Evolutionary conservation across 2,329 filamentous ascomycete genomes (phyloP).

Genomic region (Macroventuria anomochaeta): DNA sequence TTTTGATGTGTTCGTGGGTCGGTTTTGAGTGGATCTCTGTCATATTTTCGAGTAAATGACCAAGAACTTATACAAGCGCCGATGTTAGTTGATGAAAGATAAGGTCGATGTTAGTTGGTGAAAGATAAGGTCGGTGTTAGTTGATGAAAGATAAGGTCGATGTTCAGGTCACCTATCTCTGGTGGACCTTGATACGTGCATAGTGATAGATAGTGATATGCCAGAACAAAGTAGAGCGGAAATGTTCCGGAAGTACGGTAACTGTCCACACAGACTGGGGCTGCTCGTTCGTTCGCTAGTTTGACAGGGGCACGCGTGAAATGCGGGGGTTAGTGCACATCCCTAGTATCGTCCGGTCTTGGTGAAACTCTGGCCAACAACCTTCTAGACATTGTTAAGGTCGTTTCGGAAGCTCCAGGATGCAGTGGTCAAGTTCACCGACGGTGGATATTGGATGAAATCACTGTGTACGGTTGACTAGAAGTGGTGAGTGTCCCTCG

Average conservation of each 20-base stretch:
- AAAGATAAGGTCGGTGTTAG: slow-evolving; percentile 13
- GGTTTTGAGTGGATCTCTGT: slow-evolving; percentile 11
- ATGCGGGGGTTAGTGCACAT: slow-evolving; percentile 15
- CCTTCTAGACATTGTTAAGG: background rate
- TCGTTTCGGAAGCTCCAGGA: background rate
- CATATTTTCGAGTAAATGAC: background rate
- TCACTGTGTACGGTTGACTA: background rate
- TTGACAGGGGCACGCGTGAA: background rate
- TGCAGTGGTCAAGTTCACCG: background rate
- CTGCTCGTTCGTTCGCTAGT: background rate
- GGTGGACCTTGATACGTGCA: background rate
- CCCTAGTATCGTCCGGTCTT: background rate
- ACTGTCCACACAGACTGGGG: background rate
- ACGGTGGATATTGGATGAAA: background rate
- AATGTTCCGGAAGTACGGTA: slow-evolving; percentile 10
- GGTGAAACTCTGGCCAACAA: background rate
- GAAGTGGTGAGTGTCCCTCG: background rate
- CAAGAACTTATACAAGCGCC: slow-evolving; percentile 7
- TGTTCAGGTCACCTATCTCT: slow-evolving; percentile 3
- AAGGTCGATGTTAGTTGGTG: slow-evolving; percentile 4
- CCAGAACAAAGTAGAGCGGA: slow-evolving; percentile 7
- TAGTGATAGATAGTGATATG: slow-evolving; percentile 13
- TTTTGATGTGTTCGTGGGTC: slow-evolving; percentile 11
- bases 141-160: slow-evolving; percentile 14
- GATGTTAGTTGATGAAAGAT: slow-evolving; percentile 5